Percentiles rank a stretch among this genome's conserved stretches.
Evolutionary conservation across 129 eudicot species (phyloP).

Genomic region (Gnaphalium uliginosum): DNA sequence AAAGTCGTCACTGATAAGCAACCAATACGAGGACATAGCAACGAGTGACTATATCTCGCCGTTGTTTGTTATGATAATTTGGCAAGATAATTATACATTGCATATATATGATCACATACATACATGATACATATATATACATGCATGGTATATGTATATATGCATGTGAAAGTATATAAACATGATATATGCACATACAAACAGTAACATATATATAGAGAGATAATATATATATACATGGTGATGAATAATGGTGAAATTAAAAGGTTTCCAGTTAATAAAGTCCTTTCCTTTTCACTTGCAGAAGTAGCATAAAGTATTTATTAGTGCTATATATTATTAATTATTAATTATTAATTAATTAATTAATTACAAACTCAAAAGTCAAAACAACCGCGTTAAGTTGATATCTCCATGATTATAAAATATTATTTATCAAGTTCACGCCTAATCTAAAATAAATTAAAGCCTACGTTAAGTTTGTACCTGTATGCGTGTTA

Average conservation of each 20-base stretch:
- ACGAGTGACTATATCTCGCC: no score
- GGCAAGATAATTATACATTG: no score
- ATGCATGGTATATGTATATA: no score
- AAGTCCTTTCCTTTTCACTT: not conserved
- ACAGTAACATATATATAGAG: not conserved
- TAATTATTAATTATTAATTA: no score
- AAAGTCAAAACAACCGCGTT: slow-evolving; percentile 15
- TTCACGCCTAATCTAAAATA: slow-evolving; percentile 15
- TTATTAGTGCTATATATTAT: no score
- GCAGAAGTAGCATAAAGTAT: slow-evolving; percentile 5
- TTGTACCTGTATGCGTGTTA: not conserved
- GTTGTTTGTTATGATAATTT: no score
- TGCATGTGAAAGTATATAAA: not conserved
- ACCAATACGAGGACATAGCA: no score
- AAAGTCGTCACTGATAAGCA: no score
- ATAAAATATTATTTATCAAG: not conserved
- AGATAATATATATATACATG: not conserved
- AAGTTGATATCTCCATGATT: slow-evolving; percentile 16
- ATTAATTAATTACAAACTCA: slow-evolving; percentile 1
- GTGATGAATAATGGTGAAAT: not conserved
- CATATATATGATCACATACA: no score
- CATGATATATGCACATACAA: not conserved
- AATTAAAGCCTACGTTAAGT: slow-evolving; percentile 13
- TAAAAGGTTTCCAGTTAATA: no score
- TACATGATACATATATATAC: no score